These are phyloP conservation scores for Pyricularia grisea DNA, from an alignment of 2,329 filamentous ascomycete species.

Conservation along the genomic window DNA sequence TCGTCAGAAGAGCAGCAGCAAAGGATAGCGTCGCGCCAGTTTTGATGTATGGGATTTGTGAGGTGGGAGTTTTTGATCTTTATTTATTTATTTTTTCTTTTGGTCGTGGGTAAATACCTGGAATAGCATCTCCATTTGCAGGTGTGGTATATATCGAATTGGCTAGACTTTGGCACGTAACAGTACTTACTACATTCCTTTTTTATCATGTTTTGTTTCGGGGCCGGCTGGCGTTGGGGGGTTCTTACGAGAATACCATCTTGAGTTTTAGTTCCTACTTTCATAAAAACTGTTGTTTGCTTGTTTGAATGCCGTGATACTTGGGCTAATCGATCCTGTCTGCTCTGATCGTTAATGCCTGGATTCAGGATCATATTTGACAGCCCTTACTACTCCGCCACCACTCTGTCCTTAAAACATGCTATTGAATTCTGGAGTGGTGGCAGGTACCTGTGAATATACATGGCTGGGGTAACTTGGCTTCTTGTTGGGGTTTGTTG, in stretches of 20 bases:
- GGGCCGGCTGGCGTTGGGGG: neutral
- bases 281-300: no score
- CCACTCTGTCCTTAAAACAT: no score
- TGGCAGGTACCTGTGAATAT: no score
- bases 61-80: neutral
- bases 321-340: no score
- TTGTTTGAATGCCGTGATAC: no score
- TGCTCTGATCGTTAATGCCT: no score
- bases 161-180: neutral
- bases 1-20: constrained; percentile 49
- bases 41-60: neutral
- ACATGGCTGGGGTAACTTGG: no score
- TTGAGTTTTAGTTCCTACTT: neutral
- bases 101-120: neutral
- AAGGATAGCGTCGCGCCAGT: constrained; percentile 19
- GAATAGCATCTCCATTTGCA: neutral
- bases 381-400: no score
- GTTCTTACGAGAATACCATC: neutral
- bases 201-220: neutral
- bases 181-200: neutral
- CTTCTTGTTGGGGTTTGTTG: no score
- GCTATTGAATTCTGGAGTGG: no score
- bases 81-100: neutral
- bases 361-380: no score
- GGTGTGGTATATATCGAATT: neutral